Base-by-base conservation (phyloP, 108 stramenopile species). In the Nitzschia sp. region DNA sequence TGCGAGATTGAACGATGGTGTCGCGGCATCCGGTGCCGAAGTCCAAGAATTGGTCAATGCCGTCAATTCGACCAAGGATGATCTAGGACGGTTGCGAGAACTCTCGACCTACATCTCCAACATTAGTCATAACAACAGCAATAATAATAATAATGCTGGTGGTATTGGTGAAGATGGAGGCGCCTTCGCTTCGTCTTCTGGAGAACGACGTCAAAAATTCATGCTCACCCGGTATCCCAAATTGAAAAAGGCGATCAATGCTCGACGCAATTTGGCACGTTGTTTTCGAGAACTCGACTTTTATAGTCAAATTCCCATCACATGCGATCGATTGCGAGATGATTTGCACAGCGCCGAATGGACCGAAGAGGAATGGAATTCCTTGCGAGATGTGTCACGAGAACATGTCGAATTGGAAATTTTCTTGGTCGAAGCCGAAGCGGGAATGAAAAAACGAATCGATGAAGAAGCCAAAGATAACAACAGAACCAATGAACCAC, bases 361-460 rank as follows among this genome's bases (percentile, higher is more conserved):
- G 88, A 90, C 90, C 9, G 87, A 76, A 9, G 71, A 86, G 45
- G 93, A 94, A 76, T 94, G 93, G 93, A 78, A 63, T 56, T 86
- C 86, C 2, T 74, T 94, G 36, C 88, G 93, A 1, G 78, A 86
- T 35, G 93, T 94, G 4, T 76, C 78, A 31, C 75, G 89, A 58
- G 90, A 94, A 58, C 93, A 94, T 65, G 93, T 94, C 44, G 93
- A 91, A 62, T 66, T 94, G 60, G 88, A 94, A 66, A 86, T 94
- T 33, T 83, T 94, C 64, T 69, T 94, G 62, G 87, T 94, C 9
- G 93, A 94, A 73, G 93, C 93, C 0, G 93, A 94, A 63, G 74
- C 77, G 33, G 90, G 89, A 41, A 94, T 94, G 93, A 94, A 94
- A 52, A 63, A 82, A 48, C 63, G 82, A 2, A 66, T 84, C 29